These are phyloP conservation scores for Mucor velutinosus DNA, from an alignment of 371 early-diverging fungal species.

Conservation along the genomic window DNA sequence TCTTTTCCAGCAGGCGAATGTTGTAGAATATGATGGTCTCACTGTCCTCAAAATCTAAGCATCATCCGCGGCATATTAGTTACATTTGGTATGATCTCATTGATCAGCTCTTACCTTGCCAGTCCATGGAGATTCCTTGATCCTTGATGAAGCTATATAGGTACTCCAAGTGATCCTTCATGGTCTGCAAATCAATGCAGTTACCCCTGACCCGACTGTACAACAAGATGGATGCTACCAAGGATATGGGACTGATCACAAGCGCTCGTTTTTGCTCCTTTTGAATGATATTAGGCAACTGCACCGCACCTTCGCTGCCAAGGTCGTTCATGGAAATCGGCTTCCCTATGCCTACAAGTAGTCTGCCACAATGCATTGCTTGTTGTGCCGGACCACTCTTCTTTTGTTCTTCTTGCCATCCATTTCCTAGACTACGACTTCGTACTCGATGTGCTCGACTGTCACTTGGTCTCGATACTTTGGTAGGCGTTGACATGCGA, in stretches of 20 bases:
- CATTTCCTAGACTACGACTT: slow-evolving; percentile 26
- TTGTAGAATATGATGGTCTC: slow-evolving; percentile 30
- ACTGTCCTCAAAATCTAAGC: slow-evolving; percentile 27
- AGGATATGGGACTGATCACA: slow-evolving; percentile 24
- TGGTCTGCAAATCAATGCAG: slow-evolving; percentile 22
- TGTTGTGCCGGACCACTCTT: not conserved
- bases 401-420: slow-evolving; percentile 11
- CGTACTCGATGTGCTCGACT: slow-evolving; percentile 27
- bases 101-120: slow-evolving; percentile 26
- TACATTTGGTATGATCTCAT: not conserved
- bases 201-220: slow-evolving; percentile 26
- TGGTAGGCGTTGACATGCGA: slow-evolving; percentile 27
- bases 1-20: slow-evolving; percentile 27
- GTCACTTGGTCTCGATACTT: slow-evolving; percentile 26
- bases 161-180: slow-evolving; percentile 21
- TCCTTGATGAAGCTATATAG: slow-evolving; percentile 2
- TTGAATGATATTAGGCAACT: slow-evolving; percentile 18
- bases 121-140: slow-evolving; percentile 26
- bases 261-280: slow-evolving; percentile 21
- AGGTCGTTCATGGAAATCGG: not conserved
- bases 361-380: slow-evolving; percentile 14
- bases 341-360: slow-evolving; percentile 21
- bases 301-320: not conserved
- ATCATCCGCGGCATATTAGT: not conserved
- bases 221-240: slow-evolving; percentile 32